These are phyloP conservation scores for Zostera marina DNA, from an alignment of 116 monocot species.

Conservation along the genomic window DNA sequence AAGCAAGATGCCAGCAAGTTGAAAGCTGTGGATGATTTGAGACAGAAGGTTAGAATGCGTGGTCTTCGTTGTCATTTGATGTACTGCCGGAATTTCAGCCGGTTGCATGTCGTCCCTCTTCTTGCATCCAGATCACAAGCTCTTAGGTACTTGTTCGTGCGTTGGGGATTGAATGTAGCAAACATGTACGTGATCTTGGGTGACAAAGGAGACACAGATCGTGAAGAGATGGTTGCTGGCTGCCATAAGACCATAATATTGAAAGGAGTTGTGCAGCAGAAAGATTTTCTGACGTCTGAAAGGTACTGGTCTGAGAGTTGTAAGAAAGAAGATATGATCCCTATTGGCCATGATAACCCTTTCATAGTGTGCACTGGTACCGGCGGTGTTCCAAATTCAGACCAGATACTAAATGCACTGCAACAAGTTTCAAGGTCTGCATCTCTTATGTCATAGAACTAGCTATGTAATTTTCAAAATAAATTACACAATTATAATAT, in stretches of 20 bases:
- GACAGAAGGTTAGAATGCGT: slow-evolving; percentile 65
- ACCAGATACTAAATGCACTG: no score
- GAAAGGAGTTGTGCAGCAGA: slow-evolving; percentile 50
- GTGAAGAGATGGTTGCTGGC: slow-evolving; percentile 63
- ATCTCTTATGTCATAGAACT: no score
- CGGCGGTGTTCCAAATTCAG: no score
- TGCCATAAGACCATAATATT: slow-evolving; percentile 81
- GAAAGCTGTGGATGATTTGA: slow-evolving; percentile 53
- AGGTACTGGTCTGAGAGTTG: slow-evolving; percentile 61
- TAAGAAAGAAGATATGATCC: slow-evolving; percentile 69
- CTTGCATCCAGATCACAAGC: slow-evolving; percentile 85
- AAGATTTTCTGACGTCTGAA: slow-evolving; percentile 24
- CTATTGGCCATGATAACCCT: slow-evolving; percentile 36
- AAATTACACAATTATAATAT: no score
- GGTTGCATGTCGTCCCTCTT: slow-evolving; percentile 77
- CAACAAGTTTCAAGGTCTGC: no score
- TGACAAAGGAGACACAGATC: slow-evolving; percentile 76
- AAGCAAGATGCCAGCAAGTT: slow-evolving; percentile 41
- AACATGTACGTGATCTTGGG: slow-evolving; percentile 88
- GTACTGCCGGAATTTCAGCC: slow-evolving; percentile 75
- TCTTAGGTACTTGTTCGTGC: slow-evolving; percentile 88
- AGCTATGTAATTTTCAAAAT: no score
- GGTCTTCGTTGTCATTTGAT: slow-evolving; percentile 81
- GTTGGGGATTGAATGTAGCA: slow-evolving; percentile 66
- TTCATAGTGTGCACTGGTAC: slow-evolving; percentile 27